Conservation (phyloP, 225 moss, liverwort and hornwort genomes). For the Pleurozium schreberi region DNA sequence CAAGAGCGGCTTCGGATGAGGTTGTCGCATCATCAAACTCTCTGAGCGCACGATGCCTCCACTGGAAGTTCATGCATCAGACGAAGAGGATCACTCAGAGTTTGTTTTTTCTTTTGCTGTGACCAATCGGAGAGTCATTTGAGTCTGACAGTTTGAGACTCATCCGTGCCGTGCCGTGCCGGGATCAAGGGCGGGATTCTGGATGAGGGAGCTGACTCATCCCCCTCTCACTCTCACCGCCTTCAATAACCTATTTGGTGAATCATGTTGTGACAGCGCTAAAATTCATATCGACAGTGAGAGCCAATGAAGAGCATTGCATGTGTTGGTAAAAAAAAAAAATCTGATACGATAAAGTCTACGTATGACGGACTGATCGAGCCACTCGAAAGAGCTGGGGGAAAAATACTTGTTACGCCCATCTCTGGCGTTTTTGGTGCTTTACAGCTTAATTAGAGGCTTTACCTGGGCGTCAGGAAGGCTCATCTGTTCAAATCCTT, state of each 20-base stretch:
- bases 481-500: slow-evolving; percentile 46
- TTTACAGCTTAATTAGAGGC: neutral
- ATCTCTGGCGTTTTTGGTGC: too few species aligned
- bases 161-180: neutral
- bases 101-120: neutral
- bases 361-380: neutral
- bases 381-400: neutral
- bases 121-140: neutral
- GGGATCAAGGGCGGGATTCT: neutral
- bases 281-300: neutral
- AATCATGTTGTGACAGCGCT: too few species aligned
- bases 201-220: neutral
- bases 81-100: neutral
- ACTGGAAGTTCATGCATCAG: too few species aligned
- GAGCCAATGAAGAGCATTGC: too few species aligned
- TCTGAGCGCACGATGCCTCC: neutral
- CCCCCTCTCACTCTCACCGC: neutral
- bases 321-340: neutral
- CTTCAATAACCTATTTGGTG: slow-evolving; percentile 11
- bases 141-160: neutral
- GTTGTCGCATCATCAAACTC: neutral
- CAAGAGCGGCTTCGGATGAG: neutral
- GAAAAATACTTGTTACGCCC: neutral
- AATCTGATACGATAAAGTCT: neutral
- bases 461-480: slow-evolving; percentile 51